Percentiles rank a stretch among this genome's conserved stretches.
Evolutionary conservation across 345 rosid genomes (phyloP).

Genomic region (Citrus maxima): DNA sequence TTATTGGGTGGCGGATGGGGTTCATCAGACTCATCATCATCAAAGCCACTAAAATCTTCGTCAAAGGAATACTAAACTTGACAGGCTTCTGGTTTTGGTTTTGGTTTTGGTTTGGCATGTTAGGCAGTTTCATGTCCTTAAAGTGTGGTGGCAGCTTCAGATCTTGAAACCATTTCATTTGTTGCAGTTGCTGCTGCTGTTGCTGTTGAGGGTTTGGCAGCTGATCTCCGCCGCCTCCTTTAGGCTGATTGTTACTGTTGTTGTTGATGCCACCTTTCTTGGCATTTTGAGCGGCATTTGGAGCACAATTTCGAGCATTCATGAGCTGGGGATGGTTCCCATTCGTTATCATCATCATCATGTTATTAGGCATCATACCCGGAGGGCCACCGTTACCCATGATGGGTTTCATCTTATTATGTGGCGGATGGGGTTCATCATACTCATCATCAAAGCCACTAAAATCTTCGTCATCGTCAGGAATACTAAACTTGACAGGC

Average conservation of each 20-base stretch:
- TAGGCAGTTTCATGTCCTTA: constrained; percentile 56
- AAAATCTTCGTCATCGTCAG: constrained; percentile 48
- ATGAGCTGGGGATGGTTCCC: constrained; percentile 49
- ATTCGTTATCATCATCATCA: constrained; percentile 47
- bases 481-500: constrained; percentile 39
- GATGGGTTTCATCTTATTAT: constrained; percentile 50
- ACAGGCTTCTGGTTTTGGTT: too few species aligned
- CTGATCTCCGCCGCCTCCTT: constrained; percentile 16
- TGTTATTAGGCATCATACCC: constrained; percentile 31
- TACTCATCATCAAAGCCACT: constrained; percentile 37
- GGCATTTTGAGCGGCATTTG: constrained; percentile 35
- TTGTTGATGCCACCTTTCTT: constrained; percentile 45
- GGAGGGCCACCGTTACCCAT: constrained; percentile 40
- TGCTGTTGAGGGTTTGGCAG: constrained; percentile 14
- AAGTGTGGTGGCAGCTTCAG: constrained; percentile 63
- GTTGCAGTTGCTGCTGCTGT: constrained; percentile 49
- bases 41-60: too few species aligned
- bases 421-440: constrained; percentile 43
- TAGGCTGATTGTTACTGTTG: constrained; percentile 32
- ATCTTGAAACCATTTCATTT: constrained; percentile 64
- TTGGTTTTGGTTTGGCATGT: neutral
- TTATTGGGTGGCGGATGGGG: too few species aligned
- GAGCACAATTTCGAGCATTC: constrained; percentile 48
- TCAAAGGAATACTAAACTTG: too few species aligned
- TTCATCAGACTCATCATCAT: too few species aligned